phyloP scores from a whole-genome alignment of 257 asterid genomes.

The Perilla frutescens region DNA sequence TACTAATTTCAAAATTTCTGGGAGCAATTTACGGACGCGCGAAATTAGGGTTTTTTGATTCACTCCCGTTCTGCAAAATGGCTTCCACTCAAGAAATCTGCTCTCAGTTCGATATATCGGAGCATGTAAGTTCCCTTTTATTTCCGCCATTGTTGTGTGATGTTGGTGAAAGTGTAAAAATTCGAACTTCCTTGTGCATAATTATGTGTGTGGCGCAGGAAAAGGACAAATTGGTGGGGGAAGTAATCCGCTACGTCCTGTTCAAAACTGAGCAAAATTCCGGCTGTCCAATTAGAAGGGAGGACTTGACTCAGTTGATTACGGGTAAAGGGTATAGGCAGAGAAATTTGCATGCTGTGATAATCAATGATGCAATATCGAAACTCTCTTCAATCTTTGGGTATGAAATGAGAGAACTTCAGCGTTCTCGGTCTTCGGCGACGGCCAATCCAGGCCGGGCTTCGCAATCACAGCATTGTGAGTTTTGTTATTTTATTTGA shows the following conservation, averaged over 20 bases:
- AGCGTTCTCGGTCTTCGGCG: slow-evolving; percentile 62
- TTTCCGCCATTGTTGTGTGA: background rate
- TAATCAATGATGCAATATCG: slow-evolving; percentile 75
- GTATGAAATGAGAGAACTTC: slow-evolving; percentile 85
- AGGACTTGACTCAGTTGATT: slow-evolving; percentile 78
- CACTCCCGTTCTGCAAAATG: slow-evolving; percentile 42
- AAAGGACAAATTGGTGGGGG: slow-evolving; percentile 84
- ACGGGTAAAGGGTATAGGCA: slow-evolving; percentile 70
- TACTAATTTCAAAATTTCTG: too few species aligned
- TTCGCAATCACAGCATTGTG: slow-evolving; percentile 55
- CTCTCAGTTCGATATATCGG: slow-evolving; percentile 78
- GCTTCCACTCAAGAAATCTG: slow-evolving; percentile 50
- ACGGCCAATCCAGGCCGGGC: slow-evolving; percentile 45
- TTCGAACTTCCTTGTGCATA: background rate
- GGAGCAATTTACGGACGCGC: slow-evolving; percentile 9
- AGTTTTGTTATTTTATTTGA: slow-evolving; percentile 19
- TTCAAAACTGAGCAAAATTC: slow-evolving; percentile 78
- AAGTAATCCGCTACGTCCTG: slow-evolving; percentile 77
- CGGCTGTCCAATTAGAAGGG: slow-evolving; percentile 86
- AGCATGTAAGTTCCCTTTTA: slow-evolving; percentile 47
- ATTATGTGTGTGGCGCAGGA: slow-evolving; percentile 52
- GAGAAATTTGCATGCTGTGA: slow-evolving; percentile 69
- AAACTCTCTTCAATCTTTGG: slow-evolving; percentile 80
- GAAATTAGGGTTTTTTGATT: slow-evolving; percentile 35
- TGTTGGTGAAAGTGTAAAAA: background rate